These are phyloP conservation scores for Lithohypha guttulata DNA, from an alignment of 2,329 filamentous ascomycete species.

Conservation along the genomic window DNA sequence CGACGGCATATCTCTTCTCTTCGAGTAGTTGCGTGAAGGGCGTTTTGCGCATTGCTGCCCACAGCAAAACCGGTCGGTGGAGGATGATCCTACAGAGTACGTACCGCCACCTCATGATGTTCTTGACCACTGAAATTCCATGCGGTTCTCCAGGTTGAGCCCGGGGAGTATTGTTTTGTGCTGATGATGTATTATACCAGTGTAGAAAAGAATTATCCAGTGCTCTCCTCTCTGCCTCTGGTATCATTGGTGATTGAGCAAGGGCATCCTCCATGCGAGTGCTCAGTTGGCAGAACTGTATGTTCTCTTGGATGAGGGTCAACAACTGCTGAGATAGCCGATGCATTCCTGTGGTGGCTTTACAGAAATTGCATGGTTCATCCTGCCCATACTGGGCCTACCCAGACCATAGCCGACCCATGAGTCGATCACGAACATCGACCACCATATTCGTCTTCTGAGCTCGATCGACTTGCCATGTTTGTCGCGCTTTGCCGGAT, in stretches of 20 bases:
- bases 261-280: slow-evolving; percentile 67
- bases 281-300: slow-evolving; percentile 68
- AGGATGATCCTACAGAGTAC: slow-evolving; percentile 68
- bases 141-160: slow-evolving; percentile 29
- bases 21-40: slow-evolving; percentile 40
- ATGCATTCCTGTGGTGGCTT: slow-evolving; percentile 47
- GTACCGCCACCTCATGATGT: slow-evolving; percentile 71
- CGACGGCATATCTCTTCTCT: slow-evolving; percentile 57
- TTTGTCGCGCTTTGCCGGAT: slow-evolving; percentile 29
- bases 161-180: slow-evolving; percentile 55
- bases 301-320: slow-evolving; percentile 48
- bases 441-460: slow-evolving; percentile 63
- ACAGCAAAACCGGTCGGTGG: slow-evolving; percentile 61
- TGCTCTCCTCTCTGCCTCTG: slow-evolving; percentile 53
- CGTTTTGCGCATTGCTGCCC: slow-evolving; percentile 46
- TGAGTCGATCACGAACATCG: slow-evolving; percentile 60
- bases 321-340: slow-evolving; percentile 10
- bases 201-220: slow-evolving; percentile 58
- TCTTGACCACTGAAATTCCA: slow-evolving; percentile 15
- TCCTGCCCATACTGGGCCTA: slow-evolving; percentile 57
- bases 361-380: slow-evolving; percentile 58
- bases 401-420: slow-evolving; percentile 64
- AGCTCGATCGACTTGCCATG: slow-evolving; percentile 49
- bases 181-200: slow-evolving; percentile 63
- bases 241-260: slow-evolving; percentile 56